Evolutionary conservation across 139 green algal species (phyloP), one percentile per base, ranked within the genome.

Genomic region (Auxenochlorella protothecoides): DNA sequence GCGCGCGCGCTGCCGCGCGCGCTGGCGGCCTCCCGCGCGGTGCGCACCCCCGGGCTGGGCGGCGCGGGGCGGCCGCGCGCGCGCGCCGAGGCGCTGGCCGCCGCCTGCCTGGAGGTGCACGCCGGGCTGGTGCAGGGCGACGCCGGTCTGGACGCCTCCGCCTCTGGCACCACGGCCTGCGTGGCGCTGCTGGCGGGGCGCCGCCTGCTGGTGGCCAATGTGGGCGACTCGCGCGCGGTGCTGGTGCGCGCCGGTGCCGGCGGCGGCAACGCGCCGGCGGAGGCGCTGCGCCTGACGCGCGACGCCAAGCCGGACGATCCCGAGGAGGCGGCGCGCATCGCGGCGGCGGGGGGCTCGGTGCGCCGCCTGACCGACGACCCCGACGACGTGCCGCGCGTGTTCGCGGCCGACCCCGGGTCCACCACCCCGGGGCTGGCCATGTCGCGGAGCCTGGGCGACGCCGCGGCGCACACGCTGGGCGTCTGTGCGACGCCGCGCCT

Each of bases 361-460:
- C 63, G 64, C 65, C 76, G 63, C 53, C 68, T 78, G 55, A 11
- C 63, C 8, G 67, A 79, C 52, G 68, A 74, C 59, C 51, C 51
- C 51, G 74, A 77, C 53, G 63, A 74, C 27, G 60, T 74, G 12
- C 51, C 74, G 53, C 27, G 27, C 27, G 27, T 44, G 27, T 44
- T 44, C 27, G 27, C 27, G 0, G 27, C 27, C 27, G 27, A 44
- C 27, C 27, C 27, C 27, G 27, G 27, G 27, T 44, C 27, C 27
- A 44, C 27, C 27, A 1, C 27, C 27, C 70, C 76, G 0, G 67
- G 73, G 0, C 75, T 87, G 56, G 81, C 81, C 55, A 83, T 86
- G 79, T 83, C 70, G 6, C 76, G 84, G 12, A 82, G 78, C 10
- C 79, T 88, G 65, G 86, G 83, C 3, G 85, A 87, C 76, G 57